A percentile compares a stretch with the other conserved stretches of the same genome.
phyloP scores from a whole-genome alignment of 306 rosid genomes.

The Canavalia ensiformis region DNA sequence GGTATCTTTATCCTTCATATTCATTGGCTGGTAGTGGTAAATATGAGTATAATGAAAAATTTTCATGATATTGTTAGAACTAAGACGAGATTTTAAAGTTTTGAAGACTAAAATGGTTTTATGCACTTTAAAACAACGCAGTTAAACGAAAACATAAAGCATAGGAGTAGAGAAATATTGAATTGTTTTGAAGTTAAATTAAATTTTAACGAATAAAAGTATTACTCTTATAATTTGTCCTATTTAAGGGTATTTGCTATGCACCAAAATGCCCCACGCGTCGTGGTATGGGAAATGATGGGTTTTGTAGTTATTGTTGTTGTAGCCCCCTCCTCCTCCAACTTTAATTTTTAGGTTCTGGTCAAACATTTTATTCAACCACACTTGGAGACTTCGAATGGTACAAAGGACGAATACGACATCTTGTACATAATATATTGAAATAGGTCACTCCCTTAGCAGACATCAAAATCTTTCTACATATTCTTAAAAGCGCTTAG shows the following conservation, averaged over 20 bases:
- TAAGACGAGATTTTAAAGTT: too few species aligned
- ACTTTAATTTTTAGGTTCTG: constrained; percentile 11
- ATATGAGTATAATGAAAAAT: neutral
- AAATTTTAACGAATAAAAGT: neutral
- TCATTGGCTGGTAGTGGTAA: neutral
- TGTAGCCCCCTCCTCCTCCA: neutral
- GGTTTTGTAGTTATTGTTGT: constrained; percentile 33
- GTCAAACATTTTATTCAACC: constrained; percentile 53
- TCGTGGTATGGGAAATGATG: constrained; percentile 24
- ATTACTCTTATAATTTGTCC: constrained; percentile 19
- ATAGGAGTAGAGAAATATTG: too few species aligned
- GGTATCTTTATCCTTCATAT: too few species aligned
- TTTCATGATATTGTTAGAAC: neutral
- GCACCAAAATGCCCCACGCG: constrained; percentile 42
- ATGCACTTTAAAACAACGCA: neutral
- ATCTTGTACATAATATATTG: constrained; percentile 24
- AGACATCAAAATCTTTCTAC: constrained; percentile 54
- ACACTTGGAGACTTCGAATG: constrained; percentile 41
- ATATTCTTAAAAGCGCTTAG: neutral
- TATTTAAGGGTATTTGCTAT: neutral
- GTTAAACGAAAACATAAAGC: too few species aligned
- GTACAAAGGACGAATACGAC: constrained; percentile 53
- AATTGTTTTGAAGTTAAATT: neutral
- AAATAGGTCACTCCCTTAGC: constrained; percentile 43
- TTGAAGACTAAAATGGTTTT: neutral